Evolutionary conservation across 331 rosid genomes (phyloP), one percentile per base, ranked within the genome.

Genomic region (Phaseolus coccineus): DNA sequence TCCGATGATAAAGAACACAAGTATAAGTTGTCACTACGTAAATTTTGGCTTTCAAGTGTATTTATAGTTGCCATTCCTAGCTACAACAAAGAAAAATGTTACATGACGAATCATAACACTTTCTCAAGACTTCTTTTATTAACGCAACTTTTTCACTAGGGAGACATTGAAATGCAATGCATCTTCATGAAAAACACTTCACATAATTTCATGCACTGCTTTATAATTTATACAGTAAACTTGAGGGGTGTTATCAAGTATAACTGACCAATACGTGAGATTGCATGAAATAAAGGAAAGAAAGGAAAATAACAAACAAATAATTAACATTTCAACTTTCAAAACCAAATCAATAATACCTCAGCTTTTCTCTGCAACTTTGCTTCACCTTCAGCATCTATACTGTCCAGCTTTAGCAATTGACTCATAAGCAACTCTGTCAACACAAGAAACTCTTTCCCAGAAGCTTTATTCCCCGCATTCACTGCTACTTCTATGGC

Each of bases 381-480:
- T 0, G 88, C 91, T 80, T 91, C 97, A 64, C 98, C 99, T 84
- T 93, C 97, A 47, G 98, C 98, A 80, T 89, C 83, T 62, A 93
- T 89, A 44, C 92, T 28, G 77, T 95, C 99, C 85, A 95, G 62
- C 64, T 93, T 95, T 93, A 93, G 87, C 89, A 93, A 86, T 70
- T 95, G 92, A 76, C 86, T 85, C 99, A 90, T 95, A 37, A 95
- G 97, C 87, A 95, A 66, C 91, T 95, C 99, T 6, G 96, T 69
- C 58, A 85, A 58, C 75, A 86, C 80, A 8, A 80, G 68, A 87
- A 95, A 91, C 64, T 89, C 99, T 82, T 89, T 91, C 79, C 91
- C 97, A 0, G 87, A 81, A 80, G 89, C 87, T 56, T 86, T 77
- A 81, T 91, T 89, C 67, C 96, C 92, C 55, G 82, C 87, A 72